Base-by-base conservation (phyloP, 2,329 filamentous ascomycete species). In the Lachnellula occidentalis region DNA sequence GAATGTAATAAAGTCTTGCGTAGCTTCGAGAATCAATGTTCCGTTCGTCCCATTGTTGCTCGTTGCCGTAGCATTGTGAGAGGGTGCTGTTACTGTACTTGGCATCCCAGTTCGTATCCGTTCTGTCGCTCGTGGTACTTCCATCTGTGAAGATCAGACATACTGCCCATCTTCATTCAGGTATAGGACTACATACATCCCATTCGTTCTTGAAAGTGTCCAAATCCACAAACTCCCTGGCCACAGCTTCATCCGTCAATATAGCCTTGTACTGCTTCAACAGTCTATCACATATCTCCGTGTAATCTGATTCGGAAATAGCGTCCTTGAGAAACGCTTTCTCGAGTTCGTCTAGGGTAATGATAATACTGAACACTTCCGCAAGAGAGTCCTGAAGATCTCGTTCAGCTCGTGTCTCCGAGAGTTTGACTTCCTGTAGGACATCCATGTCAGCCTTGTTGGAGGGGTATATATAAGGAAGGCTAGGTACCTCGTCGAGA, bases 1-100 rank as follows among this genome's bases (percentile, higher is more conserved):
- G 68, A 99, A 92, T 0, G 94, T 99, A 71, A 99, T 99, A 71
- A 99, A 99, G 70, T 96, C 95, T 71, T 99, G 92, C 1, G 92
- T 97, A 1, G 94, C 94, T 60, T 92, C 86, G 42, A 95, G 76
- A 55, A 97, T 95, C 36, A 96, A 72, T 3, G 83, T 76, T 9
- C 83, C 66, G 59, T 68, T 63, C 51, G 60, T 79, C 63, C 74
- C 72, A 52, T 61, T 58, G 58, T 63, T 58, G 58, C 56, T 78
- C 64, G 74, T 71, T 53, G 69, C 67, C 12, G 72, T 68, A 5
- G 74, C 68, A 31, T 74, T 70, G 15, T 75, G 71, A 3, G 77
- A 72, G 22, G 75, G 72, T 61, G 80, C 78, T 11, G 77, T 80
- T 19, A 86, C 72, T 1, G 94, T 97, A 7, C 90, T 91, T 24